Evolutionary conservation across 352 stramenopile genomes (phyloP), one percentile per base, ranked within the genome.

Genomic region (Phytopythium ostracodes): DNA sequence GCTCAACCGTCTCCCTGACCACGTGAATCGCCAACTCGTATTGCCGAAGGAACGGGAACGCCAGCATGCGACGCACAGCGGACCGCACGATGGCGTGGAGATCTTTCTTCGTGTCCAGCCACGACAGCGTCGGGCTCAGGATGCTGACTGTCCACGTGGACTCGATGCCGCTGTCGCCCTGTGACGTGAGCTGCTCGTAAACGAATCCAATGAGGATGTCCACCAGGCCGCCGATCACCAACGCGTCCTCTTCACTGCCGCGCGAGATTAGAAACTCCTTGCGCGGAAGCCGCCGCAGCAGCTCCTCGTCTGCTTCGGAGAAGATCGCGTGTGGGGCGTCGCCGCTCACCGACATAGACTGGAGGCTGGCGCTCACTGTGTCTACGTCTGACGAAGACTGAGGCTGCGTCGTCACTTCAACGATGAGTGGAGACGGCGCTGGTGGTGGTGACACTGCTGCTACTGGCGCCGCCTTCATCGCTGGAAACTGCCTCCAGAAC

Each of bases 131-230:
- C 27, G 94, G 79, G 57, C 93, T 98, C 25, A 99, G 68, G 66
- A 95, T 98, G 47, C 92, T 96, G 12, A 98, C 88, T 17, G 96
- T 99, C 96, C 96, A 99, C 15, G 95, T 90, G 9, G 96, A 99
- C 77, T 99, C 97, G 8, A 98, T 87, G 11, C 84, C 97, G 54
- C 91, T 87, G 65, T 99, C 97, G 38, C 96, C 96, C 59, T 97
- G 84, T 2, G 92, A 99, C 15, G 89, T 97, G 33, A 98, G 73
- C 51, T 98, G 84, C 60, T 99, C 97, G 72, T 99, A 99, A 7
- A 76, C 84, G 66, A 98, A 99, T 5, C 92, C 92, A 42, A 98
- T 94, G 29, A 99, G 76, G 53, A 99, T 88, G 67, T 99, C 96
- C 1, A 94, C 71, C 8, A 99, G 77, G 24, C 88, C 91, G 47